These are phyloP conservation scores for Candida tallmaniae DNA, from an alignment of 805 yeast species.

Conservation along the genomic window DNA sequence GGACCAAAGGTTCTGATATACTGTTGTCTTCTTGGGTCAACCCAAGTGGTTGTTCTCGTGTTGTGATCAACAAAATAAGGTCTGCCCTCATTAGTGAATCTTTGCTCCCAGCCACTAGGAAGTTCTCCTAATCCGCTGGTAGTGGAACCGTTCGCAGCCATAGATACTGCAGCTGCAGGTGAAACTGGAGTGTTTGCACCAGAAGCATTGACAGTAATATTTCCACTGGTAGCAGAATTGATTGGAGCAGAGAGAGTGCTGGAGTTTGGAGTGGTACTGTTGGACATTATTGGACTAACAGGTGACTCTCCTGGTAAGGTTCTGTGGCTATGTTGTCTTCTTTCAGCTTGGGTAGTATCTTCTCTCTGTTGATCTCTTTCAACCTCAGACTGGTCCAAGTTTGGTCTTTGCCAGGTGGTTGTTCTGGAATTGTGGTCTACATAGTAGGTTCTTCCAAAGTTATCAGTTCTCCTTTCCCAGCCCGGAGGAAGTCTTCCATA, in stretches of 20 bases:
- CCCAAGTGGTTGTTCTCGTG: conserved; percentile 99
- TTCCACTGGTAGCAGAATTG: conserved; percentile 32
- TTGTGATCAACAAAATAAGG: conserved; percentile 98
- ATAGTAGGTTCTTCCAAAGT: conserved; percentile 94
- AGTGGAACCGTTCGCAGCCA: conserved; percentile 80
- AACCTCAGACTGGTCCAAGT: conserved; percentile 70
- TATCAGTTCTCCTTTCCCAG: conserved; percentile 98
- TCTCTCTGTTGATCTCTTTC: conserved; percentile 63
- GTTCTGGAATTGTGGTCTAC: conserved; percentile 97
- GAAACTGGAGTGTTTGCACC: conserved; percentile 51
- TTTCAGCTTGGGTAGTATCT: conserved; percentile 75
- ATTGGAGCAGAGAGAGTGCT: too few relatives aligned
- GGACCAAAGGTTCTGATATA: conserved; percentile 93
- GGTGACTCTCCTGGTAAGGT: conserved; percentile 70
- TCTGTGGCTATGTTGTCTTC: conserved; percentile 86
- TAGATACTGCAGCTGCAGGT: conserved; percentile 61
- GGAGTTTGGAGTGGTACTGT: not conserved
- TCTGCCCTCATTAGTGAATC: conserved; percentile 96
- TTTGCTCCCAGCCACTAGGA: conserved; percentile 99
- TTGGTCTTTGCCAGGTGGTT: conserved; percentile 99
- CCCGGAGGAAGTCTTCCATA: conserved; percentile 96
- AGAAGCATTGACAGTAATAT: conserved; percentile 43
- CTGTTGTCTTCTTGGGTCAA: conserved; percentile 98
- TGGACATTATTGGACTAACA: conserved; percentile 26
- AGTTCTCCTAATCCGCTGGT: conserved; percentile 95